Conservation (phyloP, 768 basidiomycete genomes). For the Amanita fuliginea region DNA sequence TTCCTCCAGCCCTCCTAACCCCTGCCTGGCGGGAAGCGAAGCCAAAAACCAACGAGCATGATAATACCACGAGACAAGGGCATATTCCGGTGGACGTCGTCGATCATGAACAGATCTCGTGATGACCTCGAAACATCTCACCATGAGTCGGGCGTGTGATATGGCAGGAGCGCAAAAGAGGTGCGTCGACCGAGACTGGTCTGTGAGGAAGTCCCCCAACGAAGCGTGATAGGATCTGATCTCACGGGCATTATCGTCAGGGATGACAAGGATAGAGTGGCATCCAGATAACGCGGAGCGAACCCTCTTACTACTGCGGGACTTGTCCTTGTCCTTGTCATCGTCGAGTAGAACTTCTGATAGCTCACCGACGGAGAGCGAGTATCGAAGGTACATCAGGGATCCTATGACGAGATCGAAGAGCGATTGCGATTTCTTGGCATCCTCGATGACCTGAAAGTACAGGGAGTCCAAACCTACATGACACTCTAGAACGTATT, state of each 20-base stretch:
- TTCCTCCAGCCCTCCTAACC: background rate
- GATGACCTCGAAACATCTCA: conserved; percentile 1
- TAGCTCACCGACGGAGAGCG: background rate
- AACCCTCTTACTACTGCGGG: background rate
- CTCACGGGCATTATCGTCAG: background rate
- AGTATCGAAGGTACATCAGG: conserved; percentile 5
- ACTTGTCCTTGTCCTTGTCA: background rate
- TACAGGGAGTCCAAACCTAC: conserved; percentile 5
- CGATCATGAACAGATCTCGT: background rate
- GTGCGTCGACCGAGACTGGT: conserved; percentile 1
- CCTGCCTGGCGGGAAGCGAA: background rate
- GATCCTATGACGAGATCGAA: conserved; percentile 3
- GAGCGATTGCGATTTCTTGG: background rate
- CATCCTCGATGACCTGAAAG: conserved; percentile 1
- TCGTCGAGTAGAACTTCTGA: conserved; percentile 1
- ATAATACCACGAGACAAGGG: conserved; percentile 6
- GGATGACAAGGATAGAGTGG: background rate
- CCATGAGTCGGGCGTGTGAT: conserved; percentile 2
- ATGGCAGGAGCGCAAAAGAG: conserved; percentile 4
- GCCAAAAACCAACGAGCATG: conserved; percentile 5
- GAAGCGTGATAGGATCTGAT: conserved; percentile 6
- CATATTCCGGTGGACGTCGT: conserved; percentile 4
- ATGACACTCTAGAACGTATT: conserved; percentile 2
- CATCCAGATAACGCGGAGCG: background rate
- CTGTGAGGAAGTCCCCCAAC: conserved; percentile 4